Conservation (phyloP, 2,329 filamentous ascomycete species). For the Mariannaea elegans region DNA sequence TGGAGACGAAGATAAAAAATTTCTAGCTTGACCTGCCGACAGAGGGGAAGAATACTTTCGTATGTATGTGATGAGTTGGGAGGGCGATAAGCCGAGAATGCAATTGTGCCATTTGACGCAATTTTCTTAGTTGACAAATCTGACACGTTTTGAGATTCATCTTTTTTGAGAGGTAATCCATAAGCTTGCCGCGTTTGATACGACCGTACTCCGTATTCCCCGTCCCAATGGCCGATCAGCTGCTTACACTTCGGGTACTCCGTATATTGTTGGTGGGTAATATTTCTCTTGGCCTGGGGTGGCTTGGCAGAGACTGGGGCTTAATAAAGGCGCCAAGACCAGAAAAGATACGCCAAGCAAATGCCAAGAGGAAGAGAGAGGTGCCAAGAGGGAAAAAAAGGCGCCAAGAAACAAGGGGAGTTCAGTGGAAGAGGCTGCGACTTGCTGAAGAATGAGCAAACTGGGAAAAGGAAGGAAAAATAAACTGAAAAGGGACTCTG, state of each 20-base stretch:
- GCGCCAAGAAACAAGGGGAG: constrained; percentile 11
- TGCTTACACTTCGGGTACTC: too few species aligned
- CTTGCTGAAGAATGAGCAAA: too few species aligned
- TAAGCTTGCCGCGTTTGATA: neutral
- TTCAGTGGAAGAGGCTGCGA: too few species aligned
- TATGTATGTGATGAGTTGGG: too few species aligned
- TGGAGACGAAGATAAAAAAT: too few species aligned
- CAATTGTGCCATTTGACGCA: constrained; percentile 6
- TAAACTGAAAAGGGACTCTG: too few species aligned
- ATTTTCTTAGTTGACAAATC: neutral
- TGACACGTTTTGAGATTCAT: neutral
- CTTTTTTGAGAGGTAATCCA: neutral
- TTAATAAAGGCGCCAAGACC: constrained; percentile 10
- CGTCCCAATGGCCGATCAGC: too few species aligned
- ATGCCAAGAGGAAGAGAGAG: neutral
- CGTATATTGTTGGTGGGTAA: too few species aligned
- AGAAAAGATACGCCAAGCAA: constrained; percentile 4
- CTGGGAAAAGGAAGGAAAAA: too few species aligned
- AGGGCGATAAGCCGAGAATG: neutral
- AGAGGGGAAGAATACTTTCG: too few species aligned
- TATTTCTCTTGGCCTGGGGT: constrained; percentile 7
- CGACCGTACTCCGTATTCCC: too few species aligned
- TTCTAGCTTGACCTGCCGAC: too few species aligned
- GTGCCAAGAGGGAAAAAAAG: neutral
- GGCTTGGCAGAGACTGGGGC: constrained; percentile 6